Base-by-base conservation (phyloP, 1,284 basidiomycete species). In the Ganoderma multipileum region DNA sequence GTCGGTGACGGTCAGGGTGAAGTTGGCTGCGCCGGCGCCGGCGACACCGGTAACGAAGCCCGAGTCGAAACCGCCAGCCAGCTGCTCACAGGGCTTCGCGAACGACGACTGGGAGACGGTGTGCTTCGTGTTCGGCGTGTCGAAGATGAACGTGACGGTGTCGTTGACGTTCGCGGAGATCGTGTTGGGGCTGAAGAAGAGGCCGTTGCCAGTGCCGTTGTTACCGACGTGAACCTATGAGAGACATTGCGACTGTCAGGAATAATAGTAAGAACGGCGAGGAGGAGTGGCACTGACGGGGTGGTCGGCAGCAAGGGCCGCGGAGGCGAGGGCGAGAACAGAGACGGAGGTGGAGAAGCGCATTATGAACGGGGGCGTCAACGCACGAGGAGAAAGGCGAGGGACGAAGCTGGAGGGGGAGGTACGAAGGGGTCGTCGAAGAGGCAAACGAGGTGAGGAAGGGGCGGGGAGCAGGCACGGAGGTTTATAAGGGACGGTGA, bases 21-120 rank as follows among this genome's bases (percentile, higher is more conserved):
- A 87, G 38, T 79, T 76, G 77, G 50, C 52, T 30, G 6, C 71
- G 20, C 38, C 70, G 20, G 71, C 73, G 68, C 69, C 72, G 39
- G 47, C 41, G n/a, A 70, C 75, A 36, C 80, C 71, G 68, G 72
- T 72, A 61, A 81, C 69, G 74, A 72, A 85, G 57, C 86, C 87
- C 23, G 86, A 87, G 76, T 85, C 82, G 74, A 88, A 86, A 16
- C 87, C 86, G 44, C 79, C 77, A 7, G 72, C 52, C 42, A 83
- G 57, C 28, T 81, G 83, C 64, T 80, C 74, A 74, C 87, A 88
- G 0, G 87, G 87, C 52, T 76, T 72, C 16, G 71, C 72, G 70
- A 87, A 86, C 0, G 81, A 77, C 14, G 84, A 85, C 76, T 90
- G 87, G 4, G 87, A 86, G 54, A 88, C 81, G 58, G 84, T 83